Base-by-base conservation (phyloP, 129 eudicot genomes). In the Ambrosia trifida region DNA sequence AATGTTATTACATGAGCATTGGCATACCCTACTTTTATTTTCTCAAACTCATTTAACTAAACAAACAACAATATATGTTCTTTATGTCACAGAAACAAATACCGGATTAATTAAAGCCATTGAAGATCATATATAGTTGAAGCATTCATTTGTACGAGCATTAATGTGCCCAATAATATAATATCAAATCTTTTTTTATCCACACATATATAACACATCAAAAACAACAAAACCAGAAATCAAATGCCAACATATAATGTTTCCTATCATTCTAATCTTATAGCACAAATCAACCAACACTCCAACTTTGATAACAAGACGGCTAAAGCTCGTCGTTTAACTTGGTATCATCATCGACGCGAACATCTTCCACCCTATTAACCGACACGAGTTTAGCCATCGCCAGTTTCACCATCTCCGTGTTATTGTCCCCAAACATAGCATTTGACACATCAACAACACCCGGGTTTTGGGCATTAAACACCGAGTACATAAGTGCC, bases 381-480 rank as follows among this genome's bases (percentile, higher is more conserved):
- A 66, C 67, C 2, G 84, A 65, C 16, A 79, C 72, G 61, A 88
- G 20, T 74, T 68, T 86, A 72, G 64, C 76, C 73, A 69, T 56
- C 3, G 85, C 62, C 79, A 45, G 35, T 47, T 73, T 70, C 82
- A 74, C 32, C 70, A 62, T 62, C 68, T 84, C 81, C 36, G 66
- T 38, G 12, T 59, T 36, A 5, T 36, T 5, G 19, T 59, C 68
- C 35, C 68, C 78, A 82, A 88, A 84, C 86, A 82, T 62, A 10
- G 88, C 79, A 69, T 76, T 82, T 3, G 93, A 69, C 43, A 91
- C 70, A 69, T 83, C 87, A 35, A 79, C 88, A 24, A 82, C 56
- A 1, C 96, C 97, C 2, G 97, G 97, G 70, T 84, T 91, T 79
- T 91, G 97, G 10, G 93, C 83, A 57, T 88, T 91, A 38, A 85